These are phyloP conservation scores for Arabidopsis lyrata DNA, from an alignment of 441 rosid genomes.

Conservation along the genomic window DNA sequence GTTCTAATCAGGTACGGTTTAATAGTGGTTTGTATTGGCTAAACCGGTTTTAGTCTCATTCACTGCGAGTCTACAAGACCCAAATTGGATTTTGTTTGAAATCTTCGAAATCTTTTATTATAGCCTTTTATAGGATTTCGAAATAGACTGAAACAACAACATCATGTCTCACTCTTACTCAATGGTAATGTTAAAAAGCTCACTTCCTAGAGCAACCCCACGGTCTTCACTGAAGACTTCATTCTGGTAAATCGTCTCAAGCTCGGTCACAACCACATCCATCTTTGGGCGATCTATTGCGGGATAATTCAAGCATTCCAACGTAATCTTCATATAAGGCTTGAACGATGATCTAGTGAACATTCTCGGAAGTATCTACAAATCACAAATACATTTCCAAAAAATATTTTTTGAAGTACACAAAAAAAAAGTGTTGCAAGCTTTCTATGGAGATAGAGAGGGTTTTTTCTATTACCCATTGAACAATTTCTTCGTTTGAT, in stretches of 20 bases:
- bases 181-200: constrained; percentile 48
- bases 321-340: background rate
- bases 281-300: background rate
- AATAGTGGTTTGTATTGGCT: too few relatives aligned
- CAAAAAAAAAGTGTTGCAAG: background rate
- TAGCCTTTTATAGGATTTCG: too few relatives aligned
- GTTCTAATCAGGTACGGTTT: background rate
- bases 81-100: too few relatives aligned
- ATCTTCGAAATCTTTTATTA: too few relatives aligned
- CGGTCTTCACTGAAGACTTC: constrained; percentile 29
- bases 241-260: constrained; percentile 52
- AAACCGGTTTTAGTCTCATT: too few relatives aligned
- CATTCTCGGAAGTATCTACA: constrained; percentile 53
- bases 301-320: background rate
- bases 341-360: background rate
- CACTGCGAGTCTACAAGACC: too few relatives aligned
- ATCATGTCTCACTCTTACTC: background rate
- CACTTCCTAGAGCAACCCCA: constrained; percentile 56
- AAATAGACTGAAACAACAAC: too few relatives aligned
- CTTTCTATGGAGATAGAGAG: background rate
- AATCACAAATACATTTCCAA: background rate
- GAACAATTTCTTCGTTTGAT: background rate
- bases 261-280: constrained; percentile 51
- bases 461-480: background rate
- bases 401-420: background rate